Percentiles rank a stretch among this genome's conserved stretches.
Evolutionary conservation across 208 protist species (phyloP).

Genomic region (Trypanosoma caninum): DNA sequence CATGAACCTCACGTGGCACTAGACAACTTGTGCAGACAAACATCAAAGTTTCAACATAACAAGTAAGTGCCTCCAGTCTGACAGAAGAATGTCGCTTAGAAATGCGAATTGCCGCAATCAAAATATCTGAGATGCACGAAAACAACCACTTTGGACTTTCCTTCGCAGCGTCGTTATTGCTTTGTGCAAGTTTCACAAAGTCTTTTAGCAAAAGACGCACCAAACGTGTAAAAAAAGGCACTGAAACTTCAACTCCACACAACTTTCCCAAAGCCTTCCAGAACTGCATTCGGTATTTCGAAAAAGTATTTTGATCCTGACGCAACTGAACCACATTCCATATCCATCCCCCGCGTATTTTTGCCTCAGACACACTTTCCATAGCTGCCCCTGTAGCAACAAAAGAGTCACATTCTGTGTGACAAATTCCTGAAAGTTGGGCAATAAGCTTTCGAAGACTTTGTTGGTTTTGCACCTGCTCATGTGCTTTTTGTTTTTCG

Average conservation of each 20-base stretch:
- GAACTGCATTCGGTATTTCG: slow-evolving; percentile 8
- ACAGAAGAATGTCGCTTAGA: slow-evolving; percentile 20
- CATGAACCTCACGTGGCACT: slow-evolving; percentile 14
- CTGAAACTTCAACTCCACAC: slow-evolving; percentile 7
- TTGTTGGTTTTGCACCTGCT: background rate
- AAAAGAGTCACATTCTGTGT: background rate
- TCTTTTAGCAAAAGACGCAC: slow-evolving; percentile 7
- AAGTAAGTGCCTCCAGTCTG: slow-evolving; percentile 9
- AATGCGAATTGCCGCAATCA: slow-evolving; percentile 16
- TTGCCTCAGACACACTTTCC: background rate
- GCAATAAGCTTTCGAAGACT: slow-evolving; percentile 3
- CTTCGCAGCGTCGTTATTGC: background rate
- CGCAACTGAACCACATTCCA: slow-evolving; percentile 24
- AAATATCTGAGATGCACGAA: slow-evolving; percentile 15
- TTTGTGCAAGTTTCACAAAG: slow-evolving; percentile 10
- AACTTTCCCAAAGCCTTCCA: slow-evolving; percentile 25
- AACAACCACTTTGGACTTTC: slow-evolving; percentile 21
- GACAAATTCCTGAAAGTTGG: slow-evolving; percentile 17
- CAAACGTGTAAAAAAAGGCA: slow-evolving; percentile 12
- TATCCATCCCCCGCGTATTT: slow-evolving; percentile 17
- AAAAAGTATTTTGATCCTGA: slow-evolving; percentile 25
- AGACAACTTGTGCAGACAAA: slow-evolving; percentile 18
- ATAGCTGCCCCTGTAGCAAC: background rate
- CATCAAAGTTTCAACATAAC: slow-evolving; percentile 11
- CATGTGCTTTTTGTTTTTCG: background rate